phyloP scores from a whole-genome alignment of 192 early-diverging fungal genomes.

The Coemansia sp. region DNA sequence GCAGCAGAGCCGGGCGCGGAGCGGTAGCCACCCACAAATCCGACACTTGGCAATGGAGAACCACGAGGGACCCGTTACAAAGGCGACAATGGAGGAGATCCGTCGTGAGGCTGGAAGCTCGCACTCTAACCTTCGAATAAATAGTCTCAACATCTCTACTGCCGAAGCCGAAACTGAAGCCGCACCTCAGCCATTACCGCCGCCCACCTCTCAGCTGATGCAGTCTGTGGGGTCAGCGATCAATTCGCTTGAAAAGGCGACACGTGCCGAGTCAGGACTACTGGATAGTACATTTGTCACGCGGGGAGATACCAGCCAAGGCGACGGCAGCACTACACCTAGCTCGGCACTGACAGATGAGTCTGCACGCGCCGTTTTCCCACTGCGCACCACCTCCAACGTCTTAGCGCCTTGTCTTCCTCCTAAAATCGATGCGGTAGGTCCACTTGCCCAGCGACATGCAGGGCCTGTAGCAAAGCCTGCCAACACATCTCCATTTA shows the following conservation, averaged over 20 bases:
- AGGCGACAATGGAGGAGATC: constrained; percentile 54
- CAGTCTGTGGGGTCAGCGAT: constrained; percentile 1
- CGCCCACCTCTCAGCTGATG: background rate
- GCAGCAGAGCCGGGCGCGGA: constrained; percentile 32
- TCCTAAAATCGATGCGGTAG: constrained; percentile 24
- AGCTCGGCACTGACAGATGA: constrained; percentile 7
- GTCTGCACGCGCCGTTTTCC: constrained; percentile 18
- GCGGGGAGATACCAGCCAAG: background rate
- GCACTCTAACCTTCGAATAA: constrained; percentile 41
- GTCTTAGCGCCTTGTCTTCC: constrained; percentile 17
- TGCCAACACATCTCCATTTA: background rate
- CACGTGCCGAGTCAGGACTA: constrained; percentile 7
- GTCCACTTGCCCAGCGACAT: constrained; percentile 1
- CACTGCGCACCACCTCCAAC: constrained; percentile 46
- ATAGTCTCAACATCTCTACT: constrained; percentile 22
- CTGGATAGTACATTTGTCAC: background rate
- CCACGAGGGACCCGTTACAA: constrained; percentile 46
- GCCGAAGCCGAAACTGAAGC: background rate
- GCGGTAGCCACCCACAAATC: constrained; percentile 51
- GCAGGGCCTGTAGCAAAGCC: background rate
- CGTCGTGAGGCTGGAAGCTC: constrained; percentile 43
- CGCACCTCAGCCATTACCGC: background rate
- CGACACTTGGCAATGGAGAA: constrained; percentile 52
- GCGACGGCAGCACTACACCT: constrained; percentile 3
- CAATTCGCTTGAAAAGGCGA: background rate